These are phyloP conservation scores for Chlorencoelia australis DNA, from an alignment of 2,329 filamentous ascomycete species.

Conservation along the genomic window DNA sequence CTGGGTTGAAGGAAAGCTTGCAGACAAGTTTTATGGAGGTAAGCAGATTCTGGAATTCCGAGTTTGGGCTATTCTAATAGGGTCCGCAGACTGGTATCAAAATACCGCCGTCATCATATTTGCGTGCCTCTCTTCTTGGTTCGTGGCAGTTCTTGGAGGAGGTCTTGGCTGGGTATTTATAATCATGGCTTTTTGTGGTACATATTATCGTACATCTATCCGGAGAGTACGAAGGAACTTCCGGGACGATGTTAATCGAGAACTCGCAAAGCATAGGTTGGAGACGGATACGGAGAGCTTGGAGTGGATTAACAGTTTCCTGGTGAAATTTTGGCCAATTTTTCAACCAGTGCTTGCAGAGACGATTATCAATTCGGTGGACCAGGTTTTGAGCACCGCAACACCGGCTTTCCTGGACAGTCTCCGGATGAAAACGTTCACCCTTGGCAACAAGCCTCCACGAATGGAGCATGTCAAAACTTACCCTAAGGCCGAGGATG, in stretches of 20 bases:
- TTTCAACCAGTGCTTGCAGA: slow-evolving; percentile 90
- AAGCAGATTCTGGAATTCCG: slow-evolving; percentile 22
- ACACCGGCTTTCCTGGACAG: slow-evolving; percentile 91
- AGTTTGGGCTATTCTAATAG: slow-evolving; percentile 8
- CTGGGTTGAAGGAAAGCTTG: slow-evolving; percentile 70
- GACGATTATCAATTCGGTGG: slow-evolving; percentile 86
- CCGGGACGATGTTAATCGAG: slow-evolving; percentile 83
- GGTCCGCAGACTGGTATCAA: slow-evolving; percentile 89
- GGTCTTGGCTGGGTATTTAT: slow-evolving; percentile 89
- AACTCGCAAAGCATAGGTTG: slow-evolving; percentile 75
- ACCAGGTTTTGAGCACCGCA: slow-evolving; percentile 87
- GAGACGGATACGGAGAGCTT: slow-evolving; percentile 87
- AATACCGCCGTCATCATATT: slow-evolving; percentile 93
- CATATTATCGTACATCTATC: slow-evolving; percentile 93
- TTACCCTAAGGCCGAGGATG: slow-evolving; percentile 89
- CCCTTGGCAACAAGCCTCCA: slow-evolving; percentile 88
- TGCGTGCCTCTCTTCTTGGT: slow-evolving; percentile 82
- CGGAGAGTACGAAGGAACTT: slow-evolving; percentile 92
- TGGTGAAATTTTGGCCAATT: slow-evolving; percentile 99
- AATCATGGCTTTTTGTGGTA: slow-evolving; percentile 83
- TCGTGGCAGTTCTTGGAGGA: slow-evolving; percentile 79
- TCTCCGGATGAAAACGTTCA: slow-evolving; percentile 85
- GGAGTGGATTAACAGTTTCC: slow-evolving; percentile 98
- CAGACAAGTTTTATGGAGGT: slow-evolving; percentile 88
- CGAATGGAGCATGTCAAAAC: slow-evolving; percentile 97